Base-by-base conservation (phyloP, 345 rosid genomes). In the Lepidium aucheri region DNA sequence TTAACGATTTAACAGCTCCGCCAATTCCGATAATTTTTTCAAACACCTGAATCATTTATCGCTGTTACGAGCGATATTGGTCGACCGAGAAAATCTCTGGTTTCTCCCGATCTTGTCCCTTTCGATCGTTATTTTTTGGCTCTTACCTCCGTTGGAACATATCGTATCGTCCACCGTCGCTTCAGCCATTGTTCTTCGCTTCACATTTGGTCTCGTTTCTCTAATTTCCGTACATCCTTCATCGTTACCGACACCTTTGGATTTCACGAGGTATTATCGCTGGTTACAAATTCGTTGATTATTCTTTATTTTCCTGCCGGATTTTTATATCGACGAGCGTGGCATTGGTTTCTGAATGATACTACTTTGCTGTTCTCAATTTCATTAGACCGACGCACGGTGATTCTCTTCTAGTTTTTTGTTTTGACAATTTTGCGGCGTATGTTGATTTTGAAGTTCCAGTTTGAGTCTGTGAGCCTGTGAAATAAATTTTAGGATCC, bases 271-370 rank as follows among this genome's bases (percentile, higher is more conserved):
- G 56, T 36, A 69, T 28, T 26, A 26, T 50, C 18, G 49, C 61
- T 55, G 80, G 78, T 76, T 28, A 45, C 67, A 49, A 12, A 22
- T 42, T 6, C 26, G 18, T 68, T 22, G 16, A 20, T 10, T 52
- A 16, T 11, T 38, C 34, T 6, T 34, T 1, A 52, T 49, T 18
- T 3, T 6, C 5, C n/a, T 36, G 8, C 34, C 41, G 17, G 16
- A 46, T 57, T 67, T 56, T 56, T 34, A 22, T 24, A 30, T 41
- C 3, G 34, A 30, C 22, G 36, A 38, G 28, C 49, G 46, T 67
- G 14, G 33, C 24, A 15, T 44, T 7, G 15, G 20, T 43, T 17
- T 2, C n/a, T 46, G 13, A 12, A 13, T 46, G 13, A 12, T 18
- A 16, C 17, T 46, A 16, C 18, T 4, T 39, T 40, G 15, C 38